These are phyloP conservation scores for Myxozyma vanderwaltii DNA, from an alignment of 805 yeast genomes.

Conservation along the genomic window DNA sequence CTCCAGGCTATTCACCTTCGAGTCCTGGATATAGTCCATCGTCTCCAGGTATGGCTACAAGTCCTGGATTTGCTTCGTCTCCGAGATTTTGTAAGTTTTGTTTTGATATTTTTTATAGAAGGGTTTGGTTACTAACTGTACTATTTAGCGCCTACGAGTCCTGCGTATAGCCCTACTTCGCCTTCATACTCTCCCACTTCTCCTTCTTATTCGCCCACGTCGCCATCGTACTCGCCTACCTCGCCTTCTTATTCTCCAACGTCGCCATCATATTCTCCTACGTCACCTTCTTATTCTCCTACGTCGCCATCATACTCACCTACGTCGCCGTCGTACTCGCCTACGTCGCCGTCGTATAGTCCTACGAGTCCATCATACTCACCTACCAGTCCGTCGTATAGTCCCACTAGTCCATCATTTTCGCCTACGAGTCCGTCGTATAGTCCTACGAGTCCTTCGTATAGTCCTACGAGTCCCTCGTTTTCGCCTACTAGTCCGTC, in stretches of 20 bases:
- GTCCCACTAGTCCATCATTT: conserved; percentile 69
- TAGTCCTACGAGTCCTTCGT: conserved; percentile 66
- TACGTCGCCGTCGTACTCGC: conserved; percentile 71
- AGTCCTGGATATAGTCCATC: conserved; percentile 75
- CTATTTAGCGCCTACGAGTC: conserved; percentile 54
- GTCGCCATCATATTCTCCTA: conserved; percentile 77
- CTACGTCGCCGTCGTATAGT: conserved; percentile 60
- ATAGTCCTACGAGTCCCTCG: conserved; percentile 68
- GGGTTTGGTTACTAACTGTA: not conserved
- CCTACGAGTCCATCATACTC: conserved; percentile 63
- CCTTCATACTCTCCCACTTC: conserved; percentile 65
- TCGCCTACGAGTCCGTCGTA: conserved; percentile 78
- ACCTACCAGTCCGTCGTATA: conserved; percentile 65
- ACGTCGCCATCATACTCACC: conserved; percentile 64
- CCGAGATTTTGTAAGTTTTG: conserved; percentile 38
- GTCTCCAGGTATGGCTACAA: conserved; percentile 71
- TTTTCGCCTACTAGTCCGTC: conserved; percentile 70
- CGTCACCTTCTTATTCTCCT: conserved; percentile 83
- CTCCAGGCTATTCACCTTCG: conserved; percentile 69
- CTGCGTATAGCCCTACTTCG: conserved; percentile 66
- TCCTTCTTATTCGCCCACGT: conserved; percentile 80
- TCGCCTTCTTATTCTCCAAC: conserved; percentile 83
- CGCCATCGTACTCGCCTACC: conserved; percentile 64
- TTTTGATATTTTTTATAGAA: too few relatives aligned
- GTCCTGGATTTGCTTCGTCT: conserved; percentile 65